Conservation (phyloP, 1,284 basidiomycete genomes). For the Ustilago crameri region DNA sequence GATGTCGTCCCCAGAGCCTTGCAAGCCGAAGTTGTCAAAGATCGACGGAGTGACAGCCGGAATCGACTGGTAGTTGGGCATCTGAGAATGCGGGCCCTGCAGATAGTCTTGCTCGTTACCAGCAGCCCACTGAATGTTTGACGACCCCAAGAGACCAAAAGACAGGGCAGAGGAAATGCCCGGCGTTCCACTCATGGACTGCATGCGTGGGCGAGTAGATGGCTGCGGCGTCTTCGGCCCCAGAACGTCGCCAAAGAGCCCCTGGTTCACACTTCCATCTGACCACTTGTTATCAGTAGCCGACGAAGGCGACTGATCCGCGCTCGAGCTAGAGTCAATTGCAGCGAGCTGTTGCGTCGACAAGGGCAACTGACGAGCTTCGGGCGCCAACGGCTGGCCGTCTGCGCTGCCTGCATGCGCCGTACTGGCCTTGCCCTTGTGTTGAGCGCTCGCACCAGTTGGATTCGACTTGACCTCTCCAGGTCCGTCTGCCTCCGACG, state of each 20-base stretch:
- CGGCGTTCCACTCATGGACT: constrained; percentile 25
- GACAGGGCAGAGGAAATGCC: constrained; percentile 30
- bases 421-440: constrained; percentile 4
- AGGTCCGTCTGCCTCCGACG: neutral
- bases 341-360: constrained; percentile 45
- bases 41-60: constrained; percentile 40
- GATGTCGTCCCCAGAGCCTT: constrained; percentile 12
- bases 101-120: constrained; percentile 20
- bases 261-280: neutral
- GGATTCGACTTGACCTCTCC: constrained; percentile 1
- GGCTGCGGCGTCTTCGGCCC: constrained; percentile 31
- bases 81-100: constrained; percentile 30
- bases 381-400: constrained; percentile 18
- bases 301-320: constrained; percentile 33
- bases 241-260: constrained; percentile 14
- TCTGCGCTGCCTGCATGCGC: constrained; percentile 10
- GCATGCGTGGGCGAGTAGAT: constrained; percentile 15
- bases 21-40: constrained; percentile 37
- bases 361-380: constrained; percentile 38
- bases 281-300: neutral
- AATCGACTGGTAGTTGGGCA: constrained; percentile 9
- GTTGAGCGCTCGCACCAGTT: neutral
- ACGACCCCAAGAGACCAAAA: constrained; percentile 38
- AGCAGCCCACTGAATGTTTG: constrained; percentile 17
- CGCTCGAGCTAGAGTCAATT: constrained; percentile 23